phyloP scores from a whole-genome alignment of 208 protist genomes.

The Angomonas deanei region DNA sequence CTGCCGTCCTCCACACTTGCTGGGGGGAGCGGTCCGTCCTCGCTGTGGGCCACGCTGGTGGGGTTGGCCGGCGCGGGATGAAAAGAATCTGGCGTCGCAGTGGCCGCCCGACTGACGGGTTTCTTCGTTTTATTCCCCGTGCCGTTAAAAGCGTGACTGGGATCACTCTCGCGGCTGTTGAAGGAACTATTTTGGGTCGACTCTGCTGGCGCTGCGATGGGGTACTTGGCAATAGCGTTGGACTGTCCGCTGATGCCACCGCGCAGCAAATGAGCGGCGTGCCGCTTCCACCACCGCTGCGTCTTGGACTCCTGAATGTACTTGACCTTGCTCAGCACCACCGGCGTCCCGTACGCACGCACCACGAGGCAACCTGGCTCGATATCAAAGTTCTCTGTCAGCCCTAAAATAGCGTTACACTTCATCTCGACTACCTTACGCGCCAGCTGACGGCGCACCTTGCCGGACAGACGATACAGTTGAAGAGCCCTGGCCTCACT shows the following conservation, averaged over 20 bases:
- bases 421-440: slow-evolving; percentile 86
- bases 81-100: slow-evolving; percentile 1
- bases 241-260: too few relatives aligned
- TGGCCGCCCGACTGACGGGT: background rate
- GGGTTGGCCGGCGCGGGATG: background rate
- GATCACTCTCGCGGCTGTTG: background rate
- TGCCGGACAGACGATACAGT: slow-evolving; percentile 87
- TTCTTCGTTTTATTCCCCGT: background rate
- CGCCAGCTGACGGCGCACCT: slow-evolving; percentile 84
- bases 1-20: background rate
- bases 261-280: background rate
- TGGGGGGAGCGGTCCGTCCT: background rate
- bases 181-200: background rate
- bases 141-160: background rate
- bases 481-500: slow-evolving; percentile 83
- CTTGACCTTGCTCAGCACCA: slow-evolving; percentile 68
- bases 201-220: background rate
- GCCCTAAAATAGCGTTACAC: slow-evolving; percentile 89
- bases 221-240: background rate
- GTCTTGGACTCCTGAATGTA: slow-evolving; percentile 36
- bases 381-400: slow-evolving; percentile 87
- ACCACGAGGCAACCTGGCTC: slow-evolving; percentile 87
- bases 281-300: background rate
- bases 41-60: background rate
- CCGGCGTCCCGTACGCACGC: slow-evolving; percentile 87